These are phyloP conservation scores for Claviceps spartinae DNA, from an alignment of 2,329 filamentous ascomycete genomes.

Conservation along the genomic window DNA sequence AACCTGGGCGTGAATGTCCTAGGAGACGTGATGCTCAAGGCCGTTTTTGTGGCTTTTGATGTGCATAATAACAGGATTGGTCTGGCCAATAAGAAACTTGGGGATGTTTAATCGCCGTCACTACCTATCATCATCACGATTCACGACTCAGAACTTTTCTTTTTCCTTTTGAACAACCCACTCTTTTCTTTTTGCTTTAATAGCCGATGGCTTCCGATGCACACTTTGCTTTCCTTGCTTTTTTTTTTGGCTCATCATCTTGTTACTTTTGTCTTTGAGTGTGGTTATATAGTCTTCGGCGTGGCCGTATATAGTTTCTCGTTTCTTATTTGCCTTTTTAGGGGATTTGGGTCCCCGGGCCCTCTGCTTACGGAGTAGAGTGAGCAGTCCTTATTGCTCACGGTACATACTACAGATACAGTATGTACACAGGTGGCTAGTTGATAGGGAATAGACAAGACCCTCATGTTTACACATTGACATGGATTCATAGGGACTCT, in stretches of 20 bases:
- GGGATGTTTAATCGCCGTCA: slow-evolving; percentile 6
- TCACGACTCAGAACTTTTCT: neutral
- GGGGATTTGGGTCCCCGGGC: neutral
- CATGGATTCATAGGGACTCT: too few species aligned
- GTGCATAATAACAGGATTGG: slow-evolving; percentile 25
- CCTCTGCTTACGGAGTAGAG: too few species aligned
- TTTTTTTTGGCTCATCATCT: neutral
- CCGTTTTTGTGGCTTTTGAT: slow-evolving; percentile 61
- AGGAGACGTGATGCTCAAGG: slow-evolving; percentile 70
- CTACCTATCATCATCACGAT: neutral
- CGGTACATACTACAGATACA: too few species aligned
- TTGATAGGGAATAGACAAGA: too few species aligned
- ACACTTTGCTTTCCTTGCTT: neutral
- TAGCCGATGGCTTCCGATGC: too few species aligned
- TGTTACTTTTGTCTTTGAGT: too few species aligned
- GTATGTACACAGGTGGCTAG: too few species aligned
- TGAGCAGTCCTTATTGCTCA: too few species aligned
- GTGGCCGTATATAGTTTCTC: too few species aligned
- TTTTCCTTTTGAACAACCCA: neutral
- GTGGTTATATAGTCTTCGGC: too few species aligned
- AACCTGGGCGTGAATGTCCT: slow-evolving; percentile 47
- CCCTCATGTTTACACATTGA: too few species aligned
- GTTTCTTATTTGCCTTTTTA: neutral
- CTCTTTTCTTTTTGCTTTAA: neutral
- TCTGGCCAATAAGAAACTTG: slow-evolving; percentile 30